These are phyloP conservation scores for Komagataella ulmi DNA, from an alignment of 805 yeast genomes.

Conservation along the genomic window DNA sequence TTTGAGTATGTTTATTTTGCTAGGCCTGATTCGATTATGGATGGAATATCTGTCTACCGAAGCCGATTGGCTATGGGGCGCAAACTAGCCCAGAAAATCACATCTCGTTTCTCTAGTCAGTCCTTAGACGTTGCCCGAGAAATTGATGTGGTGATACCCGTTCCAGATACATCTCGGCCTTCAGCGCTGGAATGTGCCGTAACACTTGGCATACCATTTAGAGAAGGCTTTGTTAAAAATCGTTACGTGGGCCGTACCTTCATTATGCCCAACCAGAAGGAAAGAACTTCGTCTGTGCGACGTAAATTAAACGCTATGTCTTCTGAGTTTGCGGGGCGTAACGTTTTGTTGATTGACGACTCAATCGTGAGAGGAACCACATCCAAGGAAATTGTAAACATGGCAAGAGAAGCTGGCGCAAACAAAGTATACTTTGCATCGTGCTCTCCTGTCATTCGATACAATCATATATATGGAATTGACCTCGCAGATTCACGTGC, in stretches of 20 bases:
- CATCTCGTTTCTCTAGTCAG: constrained; percentile 20
- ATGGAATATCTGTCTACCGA: constrained; percentile 92
- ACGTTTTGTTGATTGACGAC: constrained; percentile 88
- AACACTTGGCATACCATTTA: constrained; percentile 63
- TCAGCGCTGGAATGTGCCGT: constrained; percentile 90
- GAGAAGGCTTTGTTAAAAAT: constrained; percentile 96
- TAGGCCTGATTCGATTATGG: constrained; percentile 90
- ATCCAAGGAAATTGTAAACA: constrained; percentile 85
- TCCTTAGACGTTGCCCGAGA: constrained; percentile 32
- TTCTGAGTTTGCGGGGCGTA: constrained; percentile 73
- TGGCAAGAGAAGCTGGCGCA: constrained; percentile 99
- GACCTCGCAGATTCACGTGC: constrained; percentile 94
- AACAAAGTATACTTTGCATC: constrained; percentile 90
- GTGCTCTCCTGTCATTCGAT: constrained; percentile 96
- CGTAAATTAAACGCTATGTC: constrained; percentile 95
- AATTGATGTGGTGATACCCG: constrained; percentile 94
- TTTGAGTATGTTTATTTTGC: constrained; percentile 98
- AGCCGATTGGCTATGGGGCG: constrained; percentile 91
- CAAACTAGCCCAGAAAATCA: constrained; percentile 66
- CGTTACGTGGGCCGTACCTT: constrained; percentile 96
- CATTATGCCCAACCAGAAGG: constrained; percentile 96
- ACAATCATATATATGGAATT: constrained; percentile 93
- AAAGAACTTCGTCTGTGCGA: constrained; percentile 86
- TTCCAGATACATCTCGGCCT: constrained; percentile 96
- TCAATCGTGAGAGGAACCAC: constrained; percentile 98